These are phyloP conservation scores for Microbotryomycetes sp. DNA, from an alignment of 1,284 basidiomycete species.

Conservation along the genomic window DNA sequence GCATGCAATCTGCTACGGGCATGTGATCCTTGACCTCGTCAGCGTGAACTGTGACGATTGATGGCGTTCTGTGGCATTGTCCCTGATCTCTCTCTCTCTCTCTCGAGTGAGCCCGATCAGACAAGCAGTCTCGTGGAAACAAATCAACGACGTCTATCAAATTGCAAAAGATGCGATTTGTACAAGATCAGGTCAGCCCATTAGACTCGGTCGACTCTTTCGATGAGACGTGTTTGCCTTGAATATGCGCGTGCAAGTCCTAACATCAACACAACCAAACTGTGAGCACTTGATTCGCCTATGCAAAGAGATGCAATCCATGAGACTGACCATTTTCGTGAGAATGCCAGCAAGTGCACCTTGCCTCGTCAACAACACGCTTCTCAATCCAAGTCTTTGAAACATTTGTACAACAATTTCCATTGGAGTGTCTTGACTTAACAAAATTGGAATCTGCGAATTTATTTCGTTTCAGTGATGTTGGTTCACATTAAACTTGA, in stretches of 20 bases:
- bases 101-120: too few species aligned
- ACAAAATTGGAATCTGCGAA: conserved; percentile 29
- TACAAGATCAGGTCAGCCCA: too few species aligned
- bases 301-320: not conserved
- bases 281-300: not conserved
- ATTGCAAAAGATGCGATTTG: too few species aligned
- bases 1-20: too few species aligned
- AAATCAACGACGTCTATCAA: too few species aligned
- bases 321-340: conserved; percentile 26
- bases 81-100: too few species aligned
- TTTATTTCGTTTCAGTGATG: not conserved
- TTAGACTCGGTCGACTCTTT: too few species aligned
- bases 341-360: conserved; percentile 22
- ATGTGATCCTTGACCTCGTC: too few species aligned
- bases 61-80: too few species aligned
- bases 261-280: not conserved
- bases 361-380: conserved; percentile 23
- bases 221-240: not conserved
- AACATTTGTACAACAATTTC: conserved; percentile 38
- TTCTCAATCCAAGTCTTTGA: conserved; percentile 30
- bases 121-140: too few species aligned
- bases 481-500: not conserved
- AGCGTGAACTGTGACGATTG: too few species aligned
- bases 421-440: conserved; percentile 32
- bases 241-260: conserved; percentile 28